Conservation (phyloP, 1,139 yeast species). For the Diutina mesorugosa region DNA sequence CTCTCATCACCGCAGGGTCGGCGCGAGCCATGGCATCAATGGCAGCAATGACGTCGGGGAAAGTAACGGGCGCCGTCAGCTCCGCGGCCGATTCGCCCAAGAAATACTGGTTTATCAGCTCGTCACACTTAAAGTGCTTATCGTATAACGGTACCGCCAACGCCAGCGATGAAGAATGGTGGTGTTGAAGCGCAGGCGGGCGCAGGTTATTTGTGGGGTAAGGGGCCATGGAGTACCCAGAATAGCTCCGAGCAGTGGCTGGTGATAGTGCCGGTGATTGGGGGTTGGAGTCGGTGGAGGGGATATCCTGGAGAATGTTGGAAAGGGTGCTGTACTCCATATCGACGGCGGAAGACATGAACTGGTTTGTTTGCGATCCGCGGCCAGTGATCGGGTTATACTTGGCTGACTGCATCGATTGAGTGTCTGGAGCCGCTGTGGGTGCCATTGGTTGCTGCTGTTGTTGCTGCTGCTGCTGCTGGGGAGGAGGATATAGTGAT, state of each 20-base stretch:
- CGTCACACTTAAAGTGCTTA: slow-evolving; percentile 1
- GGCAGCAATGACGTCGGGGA: slow-evolving; percentile 43
- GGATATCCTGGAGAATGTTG: slow-evolving; percentile 52
- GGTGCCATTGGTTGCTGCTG: slow-evolving; percentile 1
- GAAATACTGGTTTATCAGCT: slow-evolving; percentile 1
- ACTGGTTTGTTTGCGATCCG: slow-evolving; percentile 8
- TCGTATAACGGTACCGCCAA: background rate
- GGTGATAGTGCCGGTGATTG: background rate
- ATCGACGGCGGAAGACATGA: slow-evolving; percentile 68
- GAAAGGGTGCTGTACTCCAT: slow-evolving; percentile 69
- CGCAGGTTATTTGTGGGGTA: background rate
- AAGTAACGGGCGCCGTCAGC: slow-evolving; percentile 13
- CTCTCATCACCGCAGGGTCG: slow-evolving; percentile 29
- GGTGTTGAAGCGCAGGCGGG: background rate
- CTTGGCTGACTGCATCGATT: background rate
- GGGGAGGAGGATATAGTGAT: background rate
- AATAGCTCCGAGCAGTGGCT: background rate
- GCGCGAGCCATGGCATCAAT: slow-evolving; percentile 28
- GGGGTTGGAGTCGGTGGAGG: background rate
- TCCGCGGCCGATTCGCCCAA: background rate
- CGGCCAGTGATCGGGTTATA: background rate
- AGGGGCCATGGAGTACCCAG: background rate
- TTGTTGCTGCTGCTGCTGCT: slow-evolving; percentile 6
- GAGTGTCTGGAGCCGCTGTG: slow-evolving; percentile 4
- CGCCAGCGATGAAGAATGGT: background rate